Base-by-base conservation (phyloP, 305 asterid species). In the Solanum hybrid region DNA sequence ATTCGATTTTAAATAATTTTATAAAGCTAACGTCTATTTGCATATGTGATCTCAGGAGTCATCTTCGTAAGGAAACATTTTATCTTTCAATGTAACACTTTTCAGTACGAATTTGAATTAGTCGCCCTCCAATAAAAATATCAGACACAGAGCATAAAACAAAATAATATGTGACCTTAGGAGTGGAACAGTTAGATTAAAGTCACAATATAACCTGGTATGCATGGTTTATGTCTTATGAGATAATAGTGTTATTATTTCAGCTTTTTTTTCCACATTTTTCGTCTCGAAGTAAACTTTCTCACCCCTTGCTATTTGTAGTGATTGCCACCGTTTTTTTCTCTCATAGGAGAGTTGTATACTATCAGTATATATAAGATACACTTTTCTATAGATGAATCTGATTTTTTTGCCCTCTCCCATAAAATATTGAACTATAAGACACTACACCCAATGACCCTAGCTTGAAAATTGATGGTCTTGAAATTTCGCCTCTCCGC, bases 131-230 rank as follows among this genome's bases (percentile, higher is more conserved):
- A 69, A 69, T 11, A 69, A 0, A 5, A 24, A 24, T 69, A 69
- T 10, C 31, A 22, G 4, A 64, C 3, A 2, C 0, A 0, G 7
- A 69, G 4, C 2, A 66, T 1, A 3, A 66, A 24, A 24, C 4
- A 24, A 24, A 69, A n/a, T 2, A 24, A 29, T 24, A 24, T 24
- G 64, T 37, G 34, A 79, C 24, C 32, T 22, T 14, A 35, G 5
- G 45, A 7, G 29, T 22, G 64, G 7, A 45, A 2, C 22, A 14
- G 3, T 2, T 45, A 45, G 64, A 45, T 45, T 45, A 45, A 45
- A 45, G 64, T 45, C 64, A 45, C 7, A 4, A 2, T 5, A 14
- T 45, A 14, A 42, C 19, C 19, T 13, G 7, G 6, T 13, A 45
- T 45, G 29, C 22, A 45, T 14, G 60, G 8, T 14, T 45, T 45